Evolutionary conservation across 2,329 filamentous ascomycete genomes (phyloP).

Genomic region (Colletotrichum sp.): DNA sequence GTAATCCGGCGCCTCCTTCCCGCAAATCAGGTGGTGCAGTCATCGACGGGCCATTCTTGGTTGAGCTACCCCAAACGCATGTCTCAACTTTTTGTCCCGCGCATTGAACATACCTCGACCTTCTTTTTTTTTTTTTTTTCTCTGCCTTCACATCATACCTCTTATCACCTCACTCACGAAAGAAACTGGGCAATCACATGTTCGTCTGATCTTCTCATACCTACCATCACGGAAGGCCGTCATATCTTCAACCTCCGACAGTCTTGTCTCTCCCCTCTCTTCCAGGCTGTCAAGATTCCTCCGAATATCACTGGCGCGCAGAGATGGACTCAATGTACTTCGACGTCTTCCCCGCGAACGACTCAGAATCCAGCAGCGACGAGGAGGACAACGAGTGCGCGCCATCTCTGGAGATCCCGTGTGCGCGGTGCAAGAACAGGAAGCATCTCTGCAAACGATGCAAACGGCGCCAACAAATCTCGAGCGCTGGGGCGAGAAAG

Average conservation of each 20-base stretch:
- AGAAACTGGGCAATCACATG: background rate
- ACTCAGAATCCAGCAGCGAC: background rate
- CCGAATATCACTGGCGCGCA: accelerated
- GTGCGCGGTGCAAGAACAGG: background rate
- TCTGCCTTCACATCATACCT: background rate
- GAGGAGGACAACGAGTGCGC: background rate
- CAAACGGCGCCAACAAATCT: background rate
- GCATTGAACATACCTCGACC: accelerated
- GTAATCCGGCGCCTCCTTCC: background rate
- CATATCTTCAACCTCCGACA: accelerated
- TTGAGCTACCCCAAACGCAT: background rate
- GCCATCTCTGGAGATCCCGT: background rate
- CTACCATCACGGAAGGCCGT: background rate
- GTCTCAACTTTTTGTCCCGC: background rate
- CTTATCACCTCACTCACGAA: background rate
- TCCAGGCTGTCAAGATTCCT: background rate
- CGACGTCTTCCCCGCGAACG: background rate
- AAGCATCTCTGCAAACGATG: background rate
- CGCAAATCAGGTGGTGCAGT: background rate
- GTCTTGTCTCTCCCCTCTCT: background rate
- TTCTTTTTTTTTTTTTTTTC: background rate
- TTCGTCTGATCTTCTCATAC: background rate
- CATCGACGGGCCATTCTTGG: background rate
- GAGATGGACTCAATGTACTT: background rate
- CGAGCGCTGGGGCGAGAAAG: background rate